Conservation (phyloP, 768 basidiomycete species). For the Kwoniella sp. region DNA sequence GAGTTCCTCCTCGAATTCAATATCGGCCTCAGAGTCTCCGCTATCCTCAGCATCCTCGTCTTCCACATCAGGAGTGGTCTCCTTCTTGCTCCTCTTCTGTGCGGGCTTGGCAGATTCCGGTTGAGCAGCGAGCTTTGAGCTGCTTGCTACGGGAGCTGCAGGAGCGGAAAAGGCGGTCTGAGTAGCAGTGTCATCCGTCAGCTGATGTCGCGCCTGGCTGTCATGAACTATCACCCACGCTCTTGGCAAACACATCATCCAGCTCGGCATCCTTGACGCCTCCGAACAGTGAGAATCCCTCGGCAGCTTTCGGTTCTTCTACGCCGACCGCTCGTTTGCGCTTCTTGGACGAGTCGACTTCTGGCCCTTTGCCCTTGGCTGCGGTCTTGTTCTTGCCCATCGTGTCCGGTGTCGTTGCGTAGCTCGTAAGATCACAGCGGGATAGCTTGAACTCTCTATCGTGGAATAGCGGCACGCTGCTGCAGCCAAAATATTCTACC, state of each 20-base stretch:
- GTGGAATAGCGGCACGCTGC: too few relatives aligned
- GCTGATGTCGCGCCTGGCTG: not conserved
- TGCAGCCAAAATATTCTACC: too few relatives aligned
- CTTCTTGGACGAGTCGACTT: slow-evolving; percentile 13
- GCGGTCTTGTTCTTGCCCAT: slow-evolving; percentile 22
- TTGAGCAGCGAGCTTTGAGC: slow-evolving; percentile 13
- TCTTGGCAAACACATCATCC: slow-evolving; percentile 60
- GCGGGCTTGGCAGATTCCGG: slow-evolving; percentile 1
- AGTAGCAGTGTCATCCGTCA: not conserved
- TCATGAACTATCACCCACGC: slow-evolving; percentile 51
- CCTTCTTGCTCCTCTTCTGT: slow-evolving; percentile 22
- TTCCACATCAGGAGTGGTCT: slow-evolving; percentile 27
- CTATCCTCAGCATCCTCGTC: slow-evolving; percentile 19
- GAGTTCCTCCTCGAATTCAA: slow-evolving; percentile 16
- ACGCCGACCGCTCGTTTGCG: slow-evolving; percentile 12
- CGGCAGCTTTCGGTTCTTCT: not conserved
- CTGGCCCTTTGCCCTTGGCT: slow-evolving; percentile 17
- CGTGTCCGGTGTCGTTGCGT: not conserved
- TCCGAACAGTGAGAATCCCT: slow-evolving; percentile 29
- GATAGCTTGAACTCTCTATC: too few relatives aligned
- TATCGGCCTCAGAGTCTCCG: slow-evolving; percentile 10
- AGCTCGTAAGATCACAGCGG: too few relatives aligned
- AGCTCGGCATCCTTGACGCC: slow-evolving; percentile 57
- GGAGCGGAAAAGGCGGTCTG: slow-evolving; percentile 7
- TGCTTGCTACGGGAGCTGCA: slow-evolving; percentile 9